Conservation (phyloP, 305 asterid genomes). For the Solanum chacoense region DNA sequence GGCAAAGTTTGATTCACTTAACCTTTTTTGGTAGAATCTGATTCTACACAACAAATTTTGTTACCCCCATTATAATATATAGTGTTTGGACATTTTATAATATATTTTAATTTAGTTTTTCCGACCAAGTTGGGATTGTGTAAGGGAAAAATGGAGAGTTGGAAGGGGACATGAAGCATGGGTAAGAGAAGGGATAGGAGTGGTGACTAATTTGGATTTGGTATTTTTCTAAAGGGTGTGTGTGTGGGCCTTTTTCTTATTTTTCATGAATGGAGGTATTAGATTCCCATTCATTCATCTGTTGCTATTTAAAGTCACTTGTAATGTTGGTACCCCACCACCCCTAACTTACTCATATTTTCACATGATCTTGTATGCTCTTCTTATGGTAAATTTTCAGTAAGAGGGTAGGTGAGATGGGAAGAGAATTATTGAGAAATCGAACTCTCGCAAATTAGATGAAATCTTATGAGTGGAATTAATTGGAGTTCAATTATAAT, state of each 20-base stretch:
- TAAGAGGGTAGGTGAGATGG: neutral
- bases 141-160: neutral
- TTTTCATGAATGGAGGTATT: neutral
- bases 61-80: neutral
- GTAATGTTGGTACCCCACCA: neutral
- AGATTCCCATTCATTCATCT: neutral
- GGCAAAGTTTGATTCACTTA: neutral
- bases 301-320: constrained; percentile 1
- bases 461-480: neutral
- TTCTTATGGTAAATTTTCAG: neutral
- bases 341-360: neutral
- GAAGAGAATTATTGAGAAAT: neutral
- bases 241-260: neutral
- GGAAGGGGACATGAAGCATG: constrained; percentile 4
- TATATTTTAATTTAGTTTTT: neutral
- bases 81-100: neutral
- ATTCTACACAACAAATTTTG: constrained; percentile 4
- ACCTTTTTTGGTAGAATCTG: neutral
- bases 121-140: neutral
- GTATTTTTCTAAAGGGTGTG: neutral
- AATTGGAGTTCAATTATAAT: neutral
- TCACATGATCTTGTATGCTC: neutral
- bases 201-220: constrained; percentile 5
- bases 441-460: neutral
- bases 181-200: constrained; percentile 2